phyloP scores from a whole-genome alignment of 495 filamentous ascomycete species.

The Aspergillus haitiensis region DNA sequence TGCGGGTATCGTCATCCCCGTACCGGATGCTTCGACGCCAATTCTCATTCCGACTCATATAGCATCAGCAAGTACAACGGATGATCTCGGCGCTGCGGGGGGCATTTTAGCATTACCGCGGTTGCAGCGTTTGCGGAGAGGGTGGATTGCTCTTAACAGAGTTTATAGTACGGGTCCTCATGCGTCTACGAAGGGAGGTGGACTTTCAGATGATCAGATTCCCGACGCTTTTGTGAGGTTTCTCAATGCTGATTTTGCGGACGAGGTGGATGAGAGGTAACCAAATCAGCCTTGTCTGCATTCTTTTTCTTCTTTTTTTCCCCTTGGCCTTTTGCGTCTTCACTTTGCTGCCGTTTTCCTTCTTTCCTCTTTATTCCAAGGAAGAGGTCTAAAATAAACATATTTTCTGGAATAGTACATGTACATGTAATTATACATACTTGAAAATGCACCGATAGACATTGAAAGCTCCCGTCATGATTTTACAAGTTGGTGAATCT shows the following conservation, averaged over 20 bases:
- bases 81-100: conserved; percentile 46
- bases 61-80: conserved; percentile 39
- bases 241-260: conserved; percentile 46
- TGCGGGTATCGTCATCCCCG: conserved; percentile 46
- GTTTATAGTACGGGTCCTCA: conserved; percentile 38
- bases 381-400: too few species aligned
- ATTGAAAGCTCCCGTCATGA: too few species aligned
- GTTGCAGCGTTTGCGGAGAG: conserved; percentile 78
- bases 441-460: too few species aligned
- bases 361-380: neutral
- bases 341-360: neutral
- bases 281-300: neutral
- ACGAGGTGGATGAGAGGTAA: conserved; percentile 23
- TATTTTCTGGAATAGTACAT: too few species aligned
- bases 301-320: neutral
- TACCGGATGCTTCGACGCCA: conserved; percentile 42
- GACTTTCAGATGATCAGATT: conserved; percentile 36
- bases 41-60: conserved; percentile 54
- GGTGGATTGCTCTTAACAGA: conserved; percentile 81
- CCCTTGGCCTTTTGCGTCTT: neutral
- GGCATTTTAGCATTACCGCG: conserved; percentile 67
- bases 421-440: too few species aligned
- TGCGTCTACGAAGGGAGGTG: conserved; percentile 29
- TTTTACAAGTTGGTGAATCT: too few species aligned
- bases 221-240: conserved; percentile 51